Evolutionary conservation across 208 protist species (phyloP), one percentile per base, ranked within the genome.

Genomic region (Wallacemonas sp.): DNA sequence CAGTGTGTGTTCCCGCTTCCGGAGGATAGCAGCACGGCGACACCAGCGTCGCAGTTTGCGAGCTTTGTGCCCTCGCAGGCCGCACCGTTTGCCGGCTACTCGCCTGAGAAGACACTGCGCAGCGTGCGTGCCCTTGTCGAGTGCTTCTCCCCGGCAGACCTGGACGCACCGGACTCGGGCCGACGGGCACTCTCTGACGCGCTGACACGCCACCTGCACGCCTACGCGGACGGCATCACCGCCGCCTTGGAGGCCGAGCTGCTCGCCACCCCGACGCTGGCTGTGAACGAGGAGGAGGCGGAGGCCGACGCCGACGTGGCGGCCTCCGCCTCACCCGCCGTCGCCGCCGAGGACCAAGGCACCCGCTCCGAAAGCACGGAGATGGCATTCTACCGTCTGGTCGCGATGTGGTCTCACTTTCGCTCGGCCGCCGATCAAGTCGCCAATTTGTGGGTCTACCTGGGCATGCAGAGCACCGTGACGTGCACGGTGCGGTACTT

Each of bases 101-200:
- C 80, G 1, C 74, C 75, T 0, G 86, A 92, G 70, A 52, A 49
- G 5, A 67, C 74, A 5, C 72, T 80, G 55, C 75, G 75, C 52
- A 85, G 77, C 49, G 86, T 92, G 45, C 79, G 69, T 8, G 66
- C 59, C 41, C 72, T 92, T 8, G 73, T 89, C 25, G 79, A 88
- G 31, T 59, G 22, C 52, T 33, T 33, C n/a, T n/a, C 52, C 12
- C 31, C 52, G 3, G 10, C 52, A 25, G 7, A 59, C 7, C 31
- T 41, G 3, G 31, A 36, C 4, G 25, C 31, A 29, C 29, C 20
- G 44, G 46, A 72, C 20, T 78, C 73, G 20, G 64, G 39, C 44
- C 57, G 57, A 10, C 39, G 52, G 1, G 45, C 31, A 5, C 44
- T 84, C 18, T 61, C 77, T 31, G 71, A 62, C 33, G n/a, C 68